Conservation (phyloP, 1,284 basidiomycete species). For the Cutaneotrichosporon cyanovorans region DNA sequence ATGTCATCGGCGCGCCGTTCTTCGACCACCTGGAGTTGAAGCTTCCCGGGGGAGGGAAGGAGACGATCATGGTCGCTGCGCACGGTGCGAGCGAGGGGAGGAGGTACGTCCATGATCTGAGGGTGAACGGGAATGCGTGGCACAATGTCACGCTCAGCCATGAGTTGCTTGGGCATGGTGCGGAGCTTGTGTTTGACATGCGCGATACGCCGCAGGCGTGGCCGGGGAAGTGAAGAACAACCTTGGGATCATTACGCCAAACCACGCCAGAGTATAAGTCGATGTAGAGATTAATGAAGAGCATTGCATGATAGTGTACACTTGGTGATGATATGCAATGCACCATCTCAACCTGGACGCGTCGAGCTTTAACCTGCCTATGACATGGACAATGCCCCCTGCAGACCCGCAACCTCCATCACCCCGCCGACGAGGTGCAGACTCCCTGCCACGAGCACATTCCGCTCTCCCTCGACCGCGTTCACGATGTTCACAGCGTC, state of each 20-base stretch:
- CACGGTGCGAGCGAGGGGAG: slow-evolving; percentile 51
- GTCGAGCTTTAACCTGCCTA: no score
- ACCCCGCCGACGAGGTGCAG: slow-evolving; percentile 91
- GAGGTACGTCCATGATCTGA: slow-evolving; percentile 56
- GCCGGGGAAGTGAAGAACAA: slow-evolving; percentile 22
- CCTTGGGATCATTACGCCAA: no score
- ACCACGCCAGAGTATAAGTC: no score
- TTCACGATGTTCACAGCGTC: slow-evolving; percentile 66
- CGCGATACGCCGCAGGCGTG: slow-evolving; percentile 50
- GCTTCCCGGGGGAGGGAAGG: slow-evolving; percentile 46
- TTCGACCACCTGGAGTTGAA: slow-evolving; percentile 83
- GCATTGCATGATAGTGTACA: no score
- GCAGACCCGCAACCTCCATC: slow-evolving; percentile 77
- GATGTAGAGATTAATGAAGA: no score
- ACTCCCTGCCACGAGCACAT: slow-evolving; percentile 80
- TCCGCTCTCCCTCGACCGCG: slow-evolving; percentile 27
- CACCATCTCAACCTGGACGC: no score
- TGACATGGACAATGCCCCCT: slow-evolving; percentile 48
- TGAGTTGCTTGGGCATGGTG: slow-evolving; percentile 52
- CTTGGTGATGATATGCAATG: no score
- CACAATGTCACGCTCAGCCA: slow-evolving; percentile 55
- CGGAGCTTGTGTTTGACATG: slow-evolving; percentile 60
- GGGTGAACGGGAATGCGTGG: slow-evolving; percentile 51
- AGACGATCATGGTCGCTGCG: slow-evolving; percentile 47
- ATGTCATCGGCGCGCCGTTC: slow-evolving; percentile 70